Percentiles rank a stretch among this genome's conserved stretches.
Evolutionary conservation across 169 alveolate genomes (phyloP).

Genomic region (Babesia bigemina): DNA sequence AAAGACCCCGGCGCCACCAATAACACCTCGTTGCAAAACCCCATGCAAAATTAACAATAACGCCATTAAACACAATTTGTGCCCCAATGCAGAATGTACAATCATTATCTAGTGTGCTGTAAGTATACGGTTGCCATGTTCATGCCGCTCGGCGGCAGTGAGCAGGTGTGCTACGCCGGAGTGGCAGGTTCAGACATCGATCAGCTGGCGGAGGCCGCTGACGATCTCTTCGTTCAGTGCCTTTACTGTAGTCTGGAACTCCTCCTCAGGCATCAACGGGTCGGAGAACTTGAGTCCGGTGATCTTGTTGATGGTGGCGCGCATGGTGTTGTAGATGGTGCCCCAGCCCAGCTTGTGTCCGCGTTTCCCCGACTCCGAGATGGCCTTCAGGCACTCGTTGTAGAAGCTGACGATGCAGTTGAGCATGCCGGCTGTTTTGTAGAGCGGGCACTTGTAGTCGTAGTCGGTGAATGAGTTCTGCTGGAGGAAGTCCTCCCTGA

Average conservation of each 20-base stretch:
- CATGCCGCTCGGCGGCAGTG: too few species aligned
- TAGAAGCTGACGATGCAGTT: slow-evolving; percentile 90
- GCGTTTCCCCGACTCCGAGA: slow-evolving; percentile 83
- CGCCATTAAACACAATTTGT: too few species aligned
- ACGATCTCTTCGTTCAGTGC: slow-evolving; percentile 54
- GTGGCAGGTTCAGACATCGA: slow-evolving; percentile 36
- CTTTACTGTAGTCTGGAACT: slow-evolving; percentile 41
- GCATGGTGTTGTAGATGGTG: slow-evolving; percentile 87
- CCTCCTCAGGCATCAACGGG: slow-evolving; percentile 52
- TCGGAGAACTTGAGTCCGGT: slow-evolving; percentile 89
- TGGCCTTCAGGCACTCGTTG: slow-evolving; percentile 89
- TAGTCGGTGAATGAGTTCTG: slow-evolving; percentile 97
- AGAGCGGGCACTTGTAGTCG: slow-evolving; percentile 96
- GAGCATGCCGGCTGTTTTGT: slow-evolving; percentile 97
- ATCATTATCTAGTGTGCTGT: too few species aligned
- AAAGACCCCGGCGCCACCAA: too few species aligned
- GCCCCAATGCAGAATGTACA: too few species aligned
- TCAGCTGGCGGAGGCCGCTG: slow-evolving; percentile 48
- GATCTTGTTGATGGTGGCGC: slow-evolving; percentile 87
- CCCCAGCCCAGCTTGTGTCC: slow-evolving; percentile 92
- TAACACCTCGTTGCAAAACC: too few species aligned
- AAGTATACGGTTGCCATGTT: too few species aligned
- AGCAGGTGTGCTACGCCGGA: not conserved
- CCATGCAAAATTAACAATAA: too few species aligned
- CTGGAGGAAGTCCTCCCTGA: slow-evolving; percentile 97